Conservation (phyloP, 2,329 filamentous ascomycete species). For the Trichoderma simmonsii region DNA sequence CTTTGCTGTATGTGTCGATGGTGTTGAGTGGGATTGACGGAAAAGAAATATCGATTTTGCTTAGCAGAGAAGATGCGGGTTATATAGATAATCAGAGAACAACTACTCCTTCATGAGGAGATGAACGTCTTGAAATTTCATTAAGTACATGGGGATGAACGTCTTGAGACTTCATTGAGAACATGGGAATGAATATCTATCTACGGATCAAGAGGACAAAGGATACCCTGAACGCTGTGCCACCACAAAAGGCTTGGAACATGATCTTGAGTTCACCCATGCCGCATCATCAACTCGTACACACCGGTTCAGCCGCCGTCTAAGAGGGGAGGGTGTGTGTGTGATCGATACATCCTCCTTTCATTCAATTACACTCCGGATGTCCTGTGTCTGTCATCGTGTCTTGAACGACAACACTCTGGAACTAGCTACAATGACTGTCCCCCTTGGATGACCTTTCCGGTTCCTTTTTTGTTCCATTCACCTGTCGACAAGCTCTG, state of each 20-base stretch:
- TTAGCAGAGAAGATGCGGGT: background rate
- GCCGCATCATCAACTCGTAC: background rate
- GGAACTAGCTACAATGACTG: background rate
- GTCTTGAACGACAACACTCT: background rate
- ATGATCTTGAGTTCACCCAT: background rate
- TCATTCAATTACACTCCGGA: background rate
- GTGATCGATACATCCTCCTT: background rate
- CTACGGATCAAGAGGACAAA: background rate
- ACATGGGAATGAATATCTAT: background rate
- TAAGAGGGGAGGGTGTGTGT: background rate
- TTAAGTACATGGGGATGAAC: background rate
- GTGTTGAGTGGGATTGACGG: background rate
- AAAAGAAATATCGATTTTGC: background rate
- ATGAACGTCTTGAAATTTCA: background rate
- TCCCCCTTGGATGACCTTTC: background rate
- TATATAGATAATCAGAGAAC: background rate
- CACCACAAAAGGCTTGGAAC: background rate
- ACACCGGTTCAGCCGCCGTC: background rate
- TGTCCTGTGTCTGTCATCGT: background rate
- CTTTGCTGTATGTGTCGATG: background rate
- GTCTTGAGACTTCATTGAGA: background rate
- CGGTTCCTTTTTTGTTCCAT: background rate
- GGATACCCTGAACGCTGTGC: background rate
- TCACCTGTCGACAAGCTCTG: background rate
- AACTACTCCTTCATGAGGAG: background rate